Evolutionary conservation across 139 green algal genomes (phyloP).

Genomic region (Chlamydomonas sp.): DNA sequence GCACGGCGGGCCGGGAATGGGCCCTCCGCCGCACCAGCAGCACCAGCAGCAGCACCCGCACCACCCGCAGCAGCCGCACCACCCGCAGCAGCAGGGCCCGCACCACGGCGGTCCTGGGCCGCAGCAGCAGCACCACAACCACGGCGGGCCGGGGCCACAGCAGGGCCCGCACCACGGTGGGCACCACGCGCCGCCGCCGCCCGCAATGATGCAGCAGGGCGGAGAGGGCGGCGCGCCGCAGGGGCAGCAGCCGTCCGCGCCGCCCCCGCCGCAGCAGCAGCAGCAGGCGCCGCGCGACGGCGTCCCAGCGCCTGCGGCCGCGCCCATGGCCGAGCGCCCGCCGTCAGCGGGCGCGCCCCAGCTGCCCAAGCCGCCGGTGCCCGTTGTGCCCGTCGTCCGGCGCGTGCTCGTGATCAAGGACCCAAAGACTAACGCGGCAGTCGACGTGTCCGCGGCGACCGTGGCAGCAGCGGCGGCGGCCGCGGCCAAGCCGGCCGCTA

Average conservation of each 20-base stretch:
- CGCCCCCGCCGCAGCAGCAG: not conserved
- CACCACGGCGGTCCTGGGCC: not conserved
- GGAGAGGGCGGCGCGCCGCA: not conserved
- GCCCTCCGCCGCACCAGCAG: not conserved
- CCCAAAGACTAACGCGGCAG: not conserved
- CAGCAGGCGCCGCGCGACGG: not conserved
- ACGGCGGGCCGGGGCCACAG: too few relatives aligned
- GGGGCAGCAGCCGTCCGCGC: not conserved
- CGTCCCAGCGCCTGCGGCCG: not conserved
- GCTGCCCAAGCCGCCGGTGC: not conserved
- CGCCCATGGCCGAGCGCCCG: too few relatives aligned
- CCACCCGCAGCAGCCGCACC: too few relatives aligned
- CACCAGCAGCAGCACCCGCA: too few relatives aligned
- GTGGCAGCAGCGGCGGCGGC: not conserved
- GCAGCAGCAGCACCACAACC: too few relatives aligned
- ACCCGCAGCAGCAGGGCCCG: not conserved
- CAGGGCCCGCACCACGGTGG: too few relatives aligned
- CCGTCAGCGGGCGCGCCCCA: too few relatives aligned
- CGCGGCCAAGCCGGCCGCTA: not conserved
- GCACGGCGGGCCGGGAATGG: not conserved
- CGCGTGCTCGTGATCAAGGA: not conserved
- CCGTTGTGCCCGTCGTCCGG: not conserved
- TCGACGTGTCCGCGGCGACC: not conserved
- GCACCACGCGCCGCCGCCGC: too few relatives aligned
- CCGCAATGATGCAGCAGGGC: too few relatives aligned